Base-by-base conservation (phyloP, 108 stramenopile species). In the Nannochloropsis salina region DNA sequence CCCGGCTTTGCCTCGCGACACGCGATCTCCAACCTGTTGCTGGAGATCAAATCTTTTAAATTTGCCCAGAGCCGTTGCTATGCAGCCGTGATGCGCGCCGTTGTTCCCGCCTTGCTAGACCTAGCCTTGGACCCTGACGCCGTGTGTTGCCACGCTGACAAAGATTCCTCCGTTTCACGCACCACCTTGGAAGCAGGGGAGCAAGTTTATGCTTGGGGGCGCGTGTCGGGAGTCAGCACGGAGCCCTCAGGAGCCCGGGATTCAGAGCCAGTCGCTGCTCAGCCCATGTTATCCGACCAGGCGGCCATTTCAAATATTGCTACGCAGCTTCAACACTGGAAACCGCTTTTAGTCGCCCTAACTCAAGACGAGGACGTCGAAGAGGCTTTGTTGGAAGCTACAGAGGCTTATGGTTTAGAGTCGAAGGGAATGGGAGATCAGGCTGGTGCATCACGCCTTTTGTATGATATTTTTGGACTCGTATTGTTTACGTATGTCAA, bases 1-100 rank as follows among this genome's bases (percentile, higher is more conserved):
- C 18, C 86, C 40, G 86, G 86, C 18, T 41, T 5, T 31, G 84
- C 85, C 81, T 87, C 88, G 85, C 87, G 89, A 11, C 89, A 89
- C 88, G 87, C 89, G 40, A 42, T 89, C 15, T 87, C 88, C 85
- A 89, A 89, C 87, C 45, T 89, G 41, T 20, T 89, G 82, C 88
- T 89, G 22, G 89, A 89, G 89, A 88, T 89, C 88, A 89, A 89
- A 86, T 84, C 87, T 85, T 89, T 87, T 88, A 89, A 89, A 80
- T 89, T 89, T 42, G 89, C 89, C 20, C 89, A 89, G 85, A 89
- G 88, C 47, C 44, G 82, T 5, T 43, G 4, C 42, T 43, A 18
- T 43, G 31, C 41, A 42, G 83, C 43, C 43, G 44, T 22, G 31
- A 81, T 81, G 80, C 40, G 40, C 8, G 40, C 40, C 9, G 80